A percentile compares a stretch with the other conserved stretches of the same genome.
Conservation (phyloP, 352 stramenopile species). For the Chrysophaeum taylorii region DNA sequence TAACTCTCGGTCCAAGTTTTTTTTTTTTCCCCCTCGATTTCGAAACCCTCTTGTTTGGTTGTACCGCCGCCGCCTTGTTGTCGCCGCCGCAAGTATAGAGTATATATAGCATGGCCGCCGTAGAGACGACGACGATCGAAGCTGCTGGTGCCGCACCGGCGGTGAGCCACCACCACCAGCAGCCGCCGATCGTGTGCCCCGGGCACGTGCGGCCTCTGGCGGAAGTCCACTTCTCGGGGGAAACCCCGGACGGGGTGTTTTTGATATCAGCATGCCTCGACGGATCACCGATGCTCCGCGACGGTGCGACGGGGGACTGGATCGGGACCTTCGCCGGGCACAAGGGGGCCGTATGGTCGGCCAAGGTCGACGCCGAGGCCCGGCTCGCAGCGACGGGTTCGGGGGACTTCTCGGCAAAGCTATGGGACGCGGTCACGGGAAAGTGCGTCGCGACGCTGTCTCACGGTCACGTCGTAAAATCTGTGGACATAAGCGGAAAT, state of each 20-base stretch:
- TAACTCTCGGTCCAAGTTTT: no score
- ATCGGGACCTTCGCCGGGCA: slow-evolving; percentile 93
- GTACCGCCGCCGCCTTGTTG: no score
- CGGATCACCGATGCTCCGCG: slow-evolving; percentile 52
- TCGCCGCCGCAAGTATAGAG: no score
- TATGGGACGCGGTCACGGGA: slow-evolving; percentile 92
- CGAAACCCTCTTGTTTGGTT: no score
- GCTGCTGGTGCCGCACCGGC: no score
- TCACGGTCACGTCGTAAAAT: slow-evolving; percentile 94
- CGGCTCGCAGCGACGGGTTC: slow-evolving; percentile 72
- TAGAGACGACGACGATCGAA: no score
- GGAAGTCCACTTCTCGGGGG: slow-evolving; percentile 48
- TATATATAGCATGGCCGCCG: no score
- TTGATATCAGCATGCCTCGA: slow-evolving; percentile 38
- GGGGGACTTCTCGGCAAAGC: slow-evolving; percentile 85
- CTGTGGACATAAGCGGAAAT: slow-evolving; percentile 76
- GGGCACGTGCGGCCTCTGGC: slow-evolving; percentile 53
- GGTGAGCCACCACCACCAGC: no score
- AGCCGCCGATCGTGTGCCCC: slow-evolving; percentile 51
- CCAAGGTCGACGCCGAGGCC: slow-evolving; percentile 66
- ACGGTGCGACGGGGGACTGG: slow-evolving; percentile 69
- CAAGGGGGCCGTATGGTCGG: slow-evolving; percentile 77
- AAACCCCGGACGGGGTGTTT: slow-evolving; percentile 27
- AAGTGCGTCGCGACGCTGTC: slow-evolving; percentile 77
- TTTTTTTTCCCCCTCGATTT: no score